phyloP scores from a whole-genome alignment of 1,284 basidiomycete species.

The Moniliophthora roreri region DNA sequence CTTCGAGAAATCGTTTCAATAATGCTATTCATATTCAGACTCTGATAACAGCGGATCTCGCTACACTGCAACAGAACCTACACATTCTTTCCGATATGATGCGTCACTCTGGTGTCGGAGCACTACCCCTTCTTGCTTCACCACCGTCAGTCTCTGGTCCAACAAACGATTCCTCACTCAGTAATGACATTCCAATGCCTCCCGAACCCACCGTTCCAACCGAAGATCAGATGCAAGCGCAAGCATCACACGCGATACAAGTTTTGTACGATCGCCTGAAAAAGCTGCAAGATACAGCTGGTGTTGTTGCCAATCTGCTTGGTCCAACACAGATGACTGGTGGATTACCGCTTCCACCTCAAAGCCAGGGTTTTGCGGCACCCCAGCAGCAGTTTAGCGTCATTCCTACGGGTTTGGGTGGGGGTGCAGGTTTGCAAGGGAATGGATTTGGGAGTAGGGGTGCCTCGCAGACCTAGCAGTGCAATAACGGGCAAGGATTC shows the following conservation, averaged over 20 bases:
- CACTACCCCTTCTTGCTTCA: conserved; percentile 33
- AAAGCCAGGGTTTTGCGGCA: too few relatives aligned
- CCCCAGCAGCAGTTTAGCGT: too few relatives aligned
- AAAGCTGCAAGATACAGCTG: conserved; percentile 35
- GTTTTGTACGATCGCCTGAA: conserved; percentile 31
- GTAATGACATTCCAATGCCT: neutral
- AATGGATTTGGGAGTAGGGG: too few relatives aligned
- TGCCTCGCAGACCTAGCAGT: too few relatives aligned
- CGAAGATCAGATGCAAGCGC: conserved; percentile 30
- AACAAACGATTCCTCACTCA: conserved; percentile 15
- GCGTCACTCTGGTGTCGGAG: conserved; percentile 51
- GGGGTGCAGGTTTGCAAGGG: too few relatives aligned
- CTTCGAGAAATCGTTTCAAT: neutral
- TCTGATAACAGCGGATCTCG: conserved; percentile 37
- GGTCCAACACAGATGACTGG: neutral
- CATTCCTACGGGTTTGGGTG: too few relatives aligned
- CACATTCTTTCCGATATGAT: conserved; percentile 43
- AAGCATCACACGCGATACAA: conserved; percentile 29
- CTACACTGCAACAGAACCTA: conserved; percentile 44
- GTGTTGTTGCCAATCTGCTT: conserved; percentile 34
- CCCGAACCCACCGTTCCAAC: conserved; percentile 21
- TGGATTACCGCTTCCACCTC: too few relatives aligned
- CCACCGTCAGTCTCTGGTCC: conserved; percentile 21
- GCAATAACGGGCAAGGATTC: too few relatives aligned
- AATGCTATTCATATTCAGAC: neutral